Percentiles rank a stretch among this genome's conserved stretches.
phyloP scores from a whole-genome alignment of 768 basidiomycete species.

The Dacryopinax spathularia region DNA sequence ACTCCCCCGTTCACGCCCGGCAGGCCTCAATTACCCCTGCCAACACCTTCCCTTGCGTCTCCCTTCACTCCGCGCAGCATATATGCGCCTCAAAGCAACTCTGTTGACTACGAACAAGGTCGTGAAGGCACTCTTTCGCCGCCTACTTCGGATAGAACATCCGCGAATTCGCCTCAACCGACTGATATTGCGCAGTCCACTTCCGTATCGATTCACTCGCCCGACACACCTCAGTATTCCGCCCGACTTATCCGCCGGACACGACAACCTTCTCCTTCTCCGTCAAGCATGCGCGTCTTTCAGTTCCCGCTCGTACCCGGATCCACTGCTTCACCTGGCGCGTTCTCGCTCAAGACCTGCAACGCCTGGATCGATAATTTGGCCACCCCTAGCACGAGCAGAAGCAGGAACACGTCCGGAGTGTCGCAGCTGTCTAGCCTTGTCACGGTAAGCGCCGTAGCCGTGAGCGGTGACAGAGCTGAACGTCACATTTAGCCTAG shows the following conservation, averaged over 20 bases:
- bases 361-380: background rate
- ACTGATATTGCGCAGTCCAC: background rate
- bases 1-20: background rate
- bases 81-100: background rate
- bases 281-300: background rate
- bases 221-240: background rate
- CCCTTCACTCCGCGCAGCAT: background rate
- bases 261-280: background rate
- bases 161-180: background rate
- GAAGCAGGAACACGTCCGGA: background rate
- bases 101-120: background rate
- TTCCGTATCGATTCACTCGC: background rate
- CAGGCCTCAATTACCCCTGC: background rate
- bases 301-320: background rate
- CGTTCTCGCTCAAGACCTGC: background rate
- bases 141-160: background rate
- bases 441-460: background rate
- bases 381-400: background rate
- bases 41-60: background rate
- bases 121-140: background rate
- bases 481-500: too few relatives aligned
- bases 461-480: too few relatives aligned
- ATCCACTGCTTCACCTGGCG: background rate
- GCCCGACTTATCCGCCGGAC: background rate
- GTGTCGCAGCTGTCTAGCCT: background rate